Evolutionary conservation across 352 stramenopile species (phyloP).

Genomic region (Phytophthora pini): DNA sequence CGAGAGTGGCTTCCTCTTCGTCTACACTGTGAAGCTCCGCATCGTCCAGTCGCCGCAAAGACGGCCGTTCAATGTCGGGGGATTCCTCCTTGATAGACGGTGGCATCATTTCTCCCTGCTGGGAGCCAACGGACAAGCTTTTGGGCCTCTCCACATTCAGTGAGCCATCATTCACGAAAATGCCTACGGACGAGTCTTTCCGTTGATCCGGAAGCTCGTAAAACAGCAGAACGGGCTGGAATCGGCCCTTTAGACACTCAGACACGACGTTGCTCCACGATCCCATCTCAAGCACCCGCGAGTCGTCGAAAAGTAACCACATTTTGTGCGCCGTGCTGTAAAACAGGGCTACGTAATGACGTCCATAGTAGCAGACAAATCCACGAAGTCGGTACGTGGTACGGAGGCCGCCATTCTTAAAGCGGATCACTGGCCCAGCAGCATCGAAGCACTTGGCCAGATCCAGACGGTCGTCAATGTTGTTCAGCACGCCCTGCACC

Average conservation of each 20-base stretch:
- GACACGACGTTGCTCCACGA: slow-evolving; percentile 77
- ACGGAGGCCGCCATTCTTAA: slow-evolving; percentile 73
- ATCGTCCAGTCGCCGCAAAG: slow-evolving; percentile 38
- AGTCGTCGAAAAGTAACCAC: slow-evolving; percentile 90
- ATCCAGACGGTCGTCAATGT: slow-evolving; percentile 74
- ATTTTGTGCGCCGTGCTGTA: slow-evolving; percentile 88
- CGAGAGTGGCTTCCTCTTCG: slow-evolving; percentile 33
- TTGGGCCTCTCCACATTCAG: slow-evolving; percentile 48
- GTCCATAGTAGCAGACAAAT: slow-evolving; percentile 88
- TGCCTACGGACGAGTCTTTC: slow-evolving; percentile 82
- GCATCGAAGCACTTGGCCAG: slow-evolving; percentile 80
- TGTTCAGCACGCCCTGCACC: slow-evolving; percentile 67
- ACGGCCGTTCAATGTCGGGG: slow-evolving; percentile 47
- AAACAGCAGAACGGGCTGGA: slow-evolving; percentile 85
- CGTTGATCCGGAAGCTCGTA: slow-evolving; percentile 85
- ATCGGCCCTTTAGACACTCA: slow-evolving; percentile 82
- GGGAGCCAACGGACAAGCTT: slow-evolving; percentile 66
- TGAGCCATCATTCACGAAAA: slow-evolving; percentile 47
- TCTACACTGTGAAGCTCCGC: slow-evolving; percentile 42
- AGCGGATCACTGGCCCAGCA: slow-evolving; percentile 66
- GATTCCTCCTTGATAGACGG: slow-evolving; percentile 65
- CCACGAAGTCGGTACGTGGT: slow-evolving; percentile 82
- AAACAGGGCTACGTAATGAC: slow-evolving; percentile 85
- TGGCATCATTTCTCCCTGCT: slow-evolving; percentile 55
- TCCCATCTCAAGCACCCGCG: slow-evolving; percentile 77